Base-by-base conservation (phyloP, 495 filamentous ascomycete species). In the Xylaria nigripes region DNA sequence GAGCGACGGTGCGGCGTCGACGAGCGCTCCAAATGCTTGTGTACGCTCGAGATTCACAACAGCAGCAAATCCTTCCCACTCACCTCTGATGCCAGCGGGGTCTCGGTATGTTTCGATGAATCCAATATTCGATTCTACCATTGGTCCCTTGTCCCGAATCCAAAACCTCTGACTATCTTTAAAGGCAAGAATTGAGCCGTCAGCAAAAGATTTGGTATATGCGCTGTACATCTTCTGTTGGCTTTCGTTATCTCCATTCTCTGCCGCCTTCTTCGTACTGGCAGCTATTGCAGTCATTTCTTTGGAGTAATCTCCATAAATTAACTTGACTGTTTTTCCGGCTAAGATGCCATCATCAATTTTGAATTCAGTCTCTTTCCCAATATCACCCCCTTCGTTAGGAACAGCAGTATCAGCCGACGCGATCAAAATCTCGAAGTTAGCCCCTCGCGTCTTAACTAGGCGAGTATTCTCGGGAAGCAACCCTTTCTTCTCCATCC, bases 51-150 rank as follows among this genome's bases (percentile, higher is more conserved):
- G 63, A 58, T 77, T 77, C 55, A 88, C 85, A 59, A 87, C 76
- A 29, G 86, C 86, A 48, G 87, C 87, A 61, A 95, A 93, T 0
- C 90, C 92, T 68, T 97, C 92, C 93, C 93, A 98, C 66, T 98
- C 93, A n/a, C 87, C 91, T 48, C 92, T 78, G 10, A 95, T 82
- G 44, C 93, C 92, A 50, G 89, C 86, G 1, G 93, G 93, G 66
- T 98, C 93, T 47, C 93, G 81, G 64, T 97, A 98, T 0, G 91
- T 95, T 72, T 98, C 93, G 38, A 98, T 86, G 62, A 97, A 98
- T 1, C 93, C 93, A 51, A 97, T 81, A 67, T 97, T 92, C 16
- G 79, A 86, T 68, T 97, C 93, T 16, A 98, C 83, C 68, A 80
- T 83, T 6, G 93, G 93, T 15, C 89, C 86, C 54, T 91, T 87